These are phyloP conservation scores for Fusarium lyarnte DNA, from an alignment of 2,329 filamentous ascomycete species.

Conservation along the genomic window DNA sequence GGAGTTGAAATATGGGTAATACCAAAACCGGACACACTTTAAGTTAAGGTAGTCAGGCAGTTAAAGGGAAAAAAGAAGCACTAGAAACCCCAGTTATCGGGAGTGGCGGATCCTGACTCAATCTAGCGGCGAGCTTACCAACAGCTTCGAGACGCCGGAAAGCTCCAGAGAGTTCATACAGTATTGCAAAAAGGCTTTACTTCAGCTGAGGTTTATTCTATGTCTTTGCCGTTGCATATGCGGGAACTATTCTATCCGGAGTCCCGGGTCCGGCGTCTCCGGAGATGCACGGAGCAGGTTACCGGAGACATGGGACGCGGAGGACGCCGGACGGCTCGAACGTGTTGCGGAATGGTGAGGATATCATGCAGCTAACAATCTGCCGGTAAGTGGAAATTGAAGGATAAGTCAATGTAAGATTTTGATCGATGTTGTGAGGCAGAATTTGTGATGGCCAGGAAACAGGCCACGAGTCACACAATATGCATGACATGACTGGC, in stretches of 20 bases:
- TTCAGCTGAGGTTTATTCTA: background rate
- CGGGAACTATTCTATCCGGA: slow-evolving; percentile 19
- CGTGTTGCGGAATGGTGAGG: slow-evolving; percentile 27
- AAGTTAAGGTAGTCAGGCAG: background rate
- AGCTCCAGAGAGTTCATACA: slow-evolving; percentile 4
- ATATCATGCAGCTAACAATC: slow-evolving; percentile 11
- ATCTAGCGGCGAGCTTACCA: slow-evolving; percentile 18
- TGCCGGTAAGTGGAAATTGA: background rate
- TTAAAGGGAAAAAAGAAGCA: slow-evolving; percentile 2
- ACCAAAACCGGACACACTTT: background rate
- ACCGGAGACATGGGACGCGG: slow-evolving; percentile 21
- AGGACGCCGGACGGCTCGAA: slow-evolving; percentile 29
- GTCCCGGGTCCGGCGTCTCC: slow-evolving; percentile 34
- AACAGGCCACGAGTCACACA: slow-evolving; percentile 20
- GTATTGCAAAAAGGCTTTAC: background rate
- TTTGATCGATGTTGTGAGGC: background rate
- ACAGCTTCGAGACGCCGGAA: slow-evolving; percentile 20
- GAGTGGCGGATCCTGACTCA: slow-evolving; percentile 31
- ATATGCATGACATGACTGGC: background rate
- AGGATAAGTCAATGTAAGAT: background rate
- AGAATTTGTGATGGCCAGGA: slow-evolving; percentile 1
- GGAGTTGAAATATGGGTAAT: background rate
- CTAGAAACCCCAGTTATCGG: slow-evolving; percentile 27
- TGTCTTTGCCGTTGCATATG: slow-evolving; percentile 9
- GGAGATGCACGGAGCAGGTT: slow-evolving; percentile 27